Evolutionary conservation across 2,329 filamentous ascomycete species (phyloP), one percentile per base, ranked within the genome.

Genomic region (Aspergillus transmontanensis): DNA sequence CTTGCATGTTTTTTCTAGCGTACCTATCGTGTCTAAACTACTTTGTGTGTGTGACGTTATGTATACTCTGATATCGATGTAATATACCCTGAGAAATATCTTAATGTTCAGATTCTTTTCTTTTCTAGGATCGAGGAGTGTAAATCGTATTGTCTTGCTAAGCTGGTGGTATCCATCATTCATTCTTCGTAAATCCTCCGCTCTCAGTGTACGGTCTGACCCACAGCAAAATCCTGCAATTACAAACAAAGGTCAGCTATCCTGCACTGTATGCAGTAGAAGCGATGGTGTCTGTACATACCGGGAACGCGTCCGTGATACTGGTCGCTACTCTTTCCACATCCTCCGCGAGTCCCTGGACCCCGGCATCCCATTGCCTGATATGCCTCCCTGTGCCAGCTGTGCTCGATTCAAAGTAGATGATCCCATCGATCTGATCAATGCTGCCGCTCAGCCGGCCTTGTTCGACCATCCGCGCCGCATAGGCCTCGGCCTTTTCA

Each of bases 401-500:
- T 72, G 88, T 88, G 75, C 89, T 73, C 79, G 83, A 78, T 41
- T 95, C 92, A 75, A 99, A 99, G 81, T 89, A 93, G 64, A 99
- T 94, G 12, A 94, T 82, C 16, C 90, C 86, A 61, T 93, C 92
- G 62, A 99, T 94, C 82, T 99, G 95, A 78, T 99, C 94, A 72
- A 99, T 98, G 62, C 90, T 89, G 9, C 94, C 95, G 3, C 90
- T 87, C 58, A 99, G 80, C 36, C 95, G 88, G 11, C 92, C 93
- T 78, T 97, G 94, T 82, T 98, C 94, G 71, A 99, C 92, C 95
- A 99, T 99, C 70, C 88, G 86, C 5, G 94, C 93, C 14, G 94
- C 95, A 59, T 95, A 97, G 63, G 91, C 89, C 82, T 99, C 95
- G 4, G 94, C 94, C 76, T 89, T 90, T 58, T 91, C 91, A 0